Percentiles rank a stretch among this genome's conserved stretches.
Evolutionary conservation across 2,329 filamentous ascomycete species (phyloP).

Genomic region (Curvularia lunata): DNA sequence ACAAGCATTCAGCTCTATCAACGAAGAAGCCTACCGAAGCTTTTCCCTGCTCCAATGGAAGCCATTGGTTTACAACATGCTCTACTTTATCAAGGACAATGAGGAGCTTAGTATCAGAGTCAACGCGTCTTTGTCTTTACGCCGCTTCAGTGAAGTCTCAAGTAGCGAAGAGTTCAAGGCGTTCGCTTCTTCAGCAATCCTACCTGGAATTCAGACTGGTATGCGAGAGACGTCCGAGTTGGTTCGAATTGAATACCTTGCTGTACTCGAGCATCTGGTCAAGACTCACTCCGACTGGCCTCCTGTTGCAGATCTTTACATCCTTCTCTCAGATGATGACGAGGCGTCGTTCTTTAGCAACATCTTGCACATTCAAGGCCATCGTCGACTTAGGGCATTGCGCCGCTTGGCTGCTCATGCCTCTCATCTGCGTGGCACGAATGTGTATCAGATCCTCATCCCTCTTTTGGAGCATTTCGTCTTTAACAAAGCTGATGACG

Average conservation of each 20-base stretch:
- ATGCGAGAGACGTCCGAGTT: slow-evolving; percentile 80
- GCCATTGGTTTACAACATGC: slow-evolving; percentile 85
- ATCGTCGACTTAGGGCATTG: slow-evolving; percentile 83
- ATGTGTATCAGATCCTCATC: slow-evolving; percentile 85
- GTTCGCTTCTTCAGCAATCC: slow-evolving; percentile 68
- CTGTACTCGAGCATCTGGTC: slow-evolving; percentile 79
- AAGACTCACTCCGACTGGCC: slow-evolving; percentile 72
- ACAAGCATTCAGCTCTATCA: slow-evolving; percentile 75
- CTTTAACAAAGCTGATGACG: slow-evolving; percentile 81
- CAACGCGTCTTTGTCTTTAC: slow-evolving; percentile 82
- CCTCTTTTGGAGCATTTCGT: slow-evolving; percentile 94
- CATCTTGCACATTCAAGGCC: slow-evolving; percentile 85
- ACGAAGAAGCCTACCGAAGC: slow-evolving; percentile 62
- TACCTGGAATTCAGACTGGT: slow-evolving; percentile 79
- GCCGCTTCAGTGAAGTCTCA: slow-evolving; percentile 72
- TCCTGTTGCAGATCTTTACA: slow-evolving; percentile 74
- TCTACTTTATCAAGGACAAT: slow-evolving; percentile 83
- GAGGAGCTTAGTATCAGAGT: slow-evolving; percentile 86
- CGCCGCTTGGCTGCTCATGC: slow-evolving; percentile 76
- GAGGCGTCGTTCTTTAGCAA: slow-evolving; percentile 91
- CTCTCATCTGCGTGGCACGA: slow-evolving; percentile 72
- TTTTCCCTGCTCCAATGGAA: slow-evolving; percentile 80
- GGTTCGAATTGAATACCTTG: slow-evolving; percentile 80
- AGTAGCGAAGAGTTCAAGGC: slow-evolving; percentile 59
- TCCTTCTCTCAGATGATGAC: slow-evolving; percentile 74